phyloP scores from a whole-genome alignment of 1,284 basidiomycete species.

The Microbotryum intermedium region DNA sequence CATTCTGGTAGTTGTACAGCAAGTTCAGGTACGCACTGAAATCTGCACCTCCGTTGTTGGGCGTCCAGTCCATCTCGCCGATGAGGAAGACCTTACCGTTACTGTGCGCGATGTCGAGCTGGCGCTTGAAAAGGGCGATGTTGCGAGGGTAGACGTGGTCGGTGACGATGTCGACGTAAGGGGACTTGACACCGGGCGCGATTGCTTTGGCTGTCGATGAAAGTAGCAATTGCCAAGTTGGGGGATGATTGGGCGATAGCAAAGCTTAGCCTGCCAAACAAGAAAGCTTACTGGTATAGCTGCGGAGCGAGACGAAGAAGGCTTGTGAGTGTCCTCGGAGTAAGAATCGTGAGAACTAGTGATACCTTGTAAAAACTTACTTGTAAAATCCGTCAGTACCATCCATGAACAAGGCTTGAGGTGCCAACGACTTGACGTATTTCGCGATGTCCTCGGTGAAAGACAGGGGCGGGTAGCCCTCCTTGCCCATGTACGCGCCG shows the following conservation, averaged over 20 bases:
- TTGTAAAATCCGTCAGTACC: conserved; percentile 11
- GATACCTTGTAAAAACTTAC: no score
- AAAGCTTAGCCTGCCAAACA: no score
- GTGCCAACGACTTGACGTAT: conserved; percentile 13
- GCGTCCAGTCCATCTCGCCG: background rate
- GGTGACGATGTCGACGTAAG: background rate
- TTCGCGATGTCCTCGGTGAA: conserved; percentile 17
- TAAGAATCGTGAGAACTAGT: no score
- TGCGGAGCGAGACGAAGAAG: no score
- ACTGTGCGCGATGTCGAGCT: background rate
- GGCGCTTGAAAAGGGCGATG: background rate
- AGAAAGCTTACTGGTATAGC: no score
- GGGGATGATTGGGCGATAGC: no score
- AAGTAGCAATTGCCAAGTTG: no score
- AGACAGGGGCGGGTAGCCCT: conserved; percentile 10
- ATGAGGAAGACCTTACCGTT: background rate
- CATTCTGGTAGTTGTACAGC: conserved; percentile 8
- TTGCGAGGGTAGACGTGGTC: background rate
- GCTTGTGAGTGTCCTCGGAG: no score
- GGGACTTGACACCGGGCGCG: background rate
- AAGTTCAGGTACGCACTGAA: background rate
- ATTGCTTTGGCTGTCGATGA: background rate
- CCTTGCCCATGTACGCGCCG: conserved; percentile 6
- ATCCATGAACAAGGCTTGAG: conserved; percentile 9
- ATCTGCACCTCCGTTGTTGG: background rate